These are phyloP conservation scores for Solanum rostratum DNA, from an alignment of 257 asterid genomes.

Conservation along the genomic window DNA sequence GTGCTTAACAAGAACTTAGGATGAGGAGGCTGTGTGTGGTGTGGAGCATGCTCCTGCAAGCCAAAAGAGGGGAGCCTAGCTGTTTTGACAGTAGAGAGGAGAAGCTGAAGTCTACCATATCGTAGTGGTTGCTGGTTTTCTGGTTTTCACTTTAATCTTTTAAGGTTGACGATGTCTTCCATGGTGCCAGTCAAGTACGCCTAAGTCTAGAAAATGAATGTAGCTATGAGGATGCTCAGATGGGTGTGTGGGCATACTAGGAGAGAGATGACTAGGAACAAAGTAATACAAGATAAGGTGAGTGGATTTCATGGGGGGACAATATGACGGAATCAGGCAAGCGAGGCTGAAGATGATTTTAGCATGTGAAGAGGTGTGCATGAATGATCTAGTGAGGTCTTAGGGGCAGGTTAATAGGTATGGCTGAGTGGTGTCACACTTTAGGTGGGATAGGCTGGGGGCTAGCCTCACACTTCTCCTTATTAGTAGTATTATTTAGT, in stretches of 20 bases:
- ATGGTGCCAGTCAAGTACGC: not conserved
- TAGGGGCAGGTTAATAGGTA: not conserved
- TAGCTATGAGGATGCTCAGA: not conserved
- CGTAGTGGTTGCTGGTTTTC: not conserved
- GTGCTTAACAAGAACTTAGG: not conserved
- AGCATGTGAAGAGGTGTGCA: not conserved
- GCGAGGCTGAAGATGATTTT: not conserved
- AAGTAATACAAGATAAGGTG: not conserved
- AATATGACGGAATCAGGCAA: not conserved
- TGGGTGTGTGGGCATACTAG: not conserved
- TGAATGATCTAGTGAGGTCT: not conserved
- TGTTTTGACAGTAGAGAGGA: not conserved
- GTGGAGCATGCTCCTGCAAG: not conserved
- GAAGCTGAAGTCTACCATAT: not conserved
- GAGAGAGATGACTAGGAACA: not conserved
- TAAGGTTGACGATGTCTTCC: conserved; percentile 14
- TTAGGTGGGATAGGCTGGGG: not conserved
- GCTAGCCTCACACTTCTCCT: not conserved
- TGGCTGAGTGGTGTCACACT: not conserved
- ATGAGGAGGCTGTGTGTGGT: not conserved
- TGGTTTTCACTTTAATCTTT: not conserved
- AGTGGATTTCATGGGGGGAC: not conserved
- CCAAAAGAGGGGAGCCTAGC: not conserved
- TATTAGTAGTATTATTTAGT: not conserved
- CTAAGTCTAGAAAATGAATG: not conserved